A percentile compares a stretch with the other conserved stretches of the same genome.
These are phyloP conservation scores for Auricularia sp. DNA, from an alignment of 768 basidiomycete genomes.

Conservation along the genomic window DNA sequence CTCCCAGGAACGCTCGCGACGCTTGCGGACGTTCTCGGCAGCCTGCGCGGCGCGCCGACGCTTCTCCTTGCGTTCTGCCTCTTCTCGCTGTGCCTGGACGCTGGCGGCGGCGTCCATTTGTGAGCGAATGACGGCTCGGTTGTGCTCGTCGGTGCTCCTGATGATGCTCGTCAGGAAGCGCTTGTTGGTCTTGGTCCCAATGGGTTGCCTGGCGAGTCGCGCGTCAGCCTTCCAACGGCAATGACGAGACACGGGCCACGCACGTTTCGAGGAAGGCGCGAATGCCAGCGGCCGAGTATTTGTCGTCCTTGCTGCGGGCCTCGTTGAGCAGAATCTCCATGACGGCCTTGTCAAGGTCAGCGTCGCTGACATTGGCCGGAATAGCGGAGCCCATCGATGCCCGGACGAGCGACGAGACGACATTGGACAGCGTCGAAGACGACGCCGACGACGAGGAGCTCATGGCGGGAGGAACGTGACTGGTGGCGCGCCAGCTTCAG, in stretches of 20 bases:
- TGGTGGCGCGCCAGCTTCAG: no score
- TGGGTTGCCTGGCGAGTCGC: not conserved
- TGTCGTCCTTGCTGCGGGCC: conserved; percentile 83
- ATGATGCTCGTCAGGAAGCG: conserved; percentile 54
- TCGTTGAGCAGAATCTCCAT: conserved; percentile 87
- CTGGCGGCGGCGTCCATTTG: conserved; percentile 23
- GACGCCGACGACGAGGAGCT: conserved; percentile 15
- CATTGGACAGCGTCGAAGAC: conserved; percentile 63
- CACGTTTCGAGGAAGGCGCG: conserved; percentile 60
- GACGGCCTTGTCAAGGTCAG: conserved; percentile 85
- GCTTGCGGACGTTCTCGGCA: conserved; percentile 46
- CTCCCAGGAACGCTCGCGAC: conserved; percentile 28
- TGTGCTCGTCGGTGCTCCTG: conserved; percentile 91
- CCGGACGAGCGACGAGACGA: conserved; percentile 70
- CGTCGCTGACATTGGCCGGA: conserved; percentile 52
- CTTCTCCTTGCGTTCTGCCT: conserved; percentile 13
- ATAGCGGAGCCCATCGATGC: conserved; percentile 67
- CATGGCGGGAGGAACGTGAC: no score
- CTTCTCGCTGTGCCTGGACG: conserved; percentile 15
- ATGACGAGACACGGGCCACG: conserved; percentile 10
- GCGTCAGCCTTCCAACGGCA: no score
- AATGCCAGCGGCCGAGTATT: conserved; percentile 64
- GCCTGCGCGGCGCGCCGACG: conserved; percentile 70
- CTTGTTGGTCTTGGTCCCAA: conserved; percentile 59
- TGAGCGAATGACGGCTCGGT: conserved; percentile 53